Evolutionary conservation across 2,329 filamentous ascomycete genomes (phyloP).

Genomic region (Phyllachora maydis): DNA sequence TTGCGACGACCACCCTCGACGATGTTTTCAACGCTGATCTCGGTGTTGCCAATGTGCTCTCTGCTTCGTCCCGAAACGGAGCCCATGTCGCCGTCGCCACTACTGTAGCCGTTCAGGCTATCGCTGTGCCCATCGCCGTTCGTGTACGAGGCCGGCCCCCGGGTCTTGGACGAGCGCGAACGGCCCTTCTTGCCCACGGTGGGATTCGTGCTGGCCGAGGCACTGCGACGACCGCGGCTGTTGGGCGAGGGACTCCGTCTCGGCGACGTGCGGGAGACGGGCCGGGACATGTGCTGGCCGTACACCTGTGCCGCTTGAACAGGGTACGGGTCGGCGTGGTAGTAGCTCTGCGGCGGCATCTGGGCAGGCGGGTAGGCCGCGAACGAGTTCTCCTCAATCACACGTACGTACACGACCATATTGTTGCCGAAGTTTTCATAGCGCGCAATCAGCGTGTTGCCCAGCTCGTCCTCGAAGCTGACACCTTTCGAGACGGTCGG

Average conservation of each 20-base stretch:
- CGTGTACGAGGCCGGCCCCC: constrained; percentile 26
- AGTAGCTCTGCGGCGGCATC: constrained; percentile 33
- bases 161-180: constrained; percentile 49
- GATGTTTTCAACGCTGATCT: constrained; percentile 96
- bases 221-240: constrained; percentile 52
- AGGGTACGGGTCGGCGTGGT: constrained; percentile 30
- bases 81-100: constrained; percentile 62
- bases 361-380: constrained; percentile 30
- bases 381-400: constrained; percentile 43
- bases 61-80: constrained; percentile 61
- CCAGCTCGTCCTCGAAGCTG: constrained; percentile 82
- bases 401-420: constrained; percentile 84
- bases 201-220: constrained; percentile 39
- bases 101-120: constrained; percentile 64
- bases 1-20: constrained; percentile 92
- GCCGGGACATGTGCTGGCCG: constrained; percentile 41
- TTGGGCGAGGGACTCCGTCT: constrained; percentile 64
- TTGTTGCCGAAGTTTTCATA: constrained; percentile 91
- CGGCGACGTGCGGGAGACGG: constrained; percentile 48
- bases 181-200: constrained; percentile 39
- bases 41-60: constrained; percentile 80
- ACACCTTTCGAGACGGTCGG: constrained; percentile 53
- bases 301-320: constrained; percentile 26
- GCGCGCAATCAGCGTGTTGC: constrained; percentile 79
- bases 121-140: constrained; percentile 44